These are phyloP conservation scores for Ascochyta rabiei DNA, from an alignment of 2,329 filamentous ascomycete genomes.

Conservation along the genomic window DNA sequence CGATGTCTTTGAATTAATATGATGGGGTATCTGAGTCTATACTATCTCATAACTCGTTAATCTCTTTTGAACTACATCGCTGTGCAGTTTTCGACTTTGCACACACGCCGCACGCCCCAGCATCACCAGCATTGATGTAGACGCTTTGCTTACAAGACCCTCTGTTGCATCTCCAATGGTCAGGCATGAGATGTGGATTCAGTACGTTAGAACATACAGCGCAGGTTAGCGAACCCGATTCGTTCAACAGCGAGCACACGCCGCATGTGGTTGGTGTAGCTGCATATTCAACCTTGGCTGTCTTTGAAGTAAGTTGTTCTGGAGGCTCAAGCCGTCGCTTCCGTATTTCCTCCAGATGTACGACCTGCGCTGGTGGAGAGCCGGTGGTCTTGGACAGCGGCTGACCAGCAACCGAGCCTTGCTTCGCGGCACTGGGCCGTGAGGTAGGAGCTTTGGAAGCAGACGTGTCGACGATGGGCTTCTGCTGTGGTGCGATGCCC, in stretches of 20 bases:
- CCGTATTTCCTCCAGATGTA: constrained; percentile 27
- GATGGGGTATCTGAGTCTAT: not conserved
- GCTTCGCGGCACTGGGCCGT: not conserved
- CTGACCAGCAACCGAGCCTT: not conserved
- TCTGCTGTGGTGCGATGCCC: constrained; percentile 43
- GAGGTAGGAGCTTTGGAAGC: not conserved
- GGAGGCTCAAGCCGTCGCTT: constrained; percentile 20
- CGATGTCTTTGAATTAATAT: not conserved
- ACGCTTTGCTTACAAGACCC: constrained; percentile 59
- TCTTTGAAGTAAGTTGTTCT: not conserved
- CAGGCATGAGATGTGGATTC: constrained; percentile 57
- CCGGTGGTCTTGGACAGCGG: not conserved
- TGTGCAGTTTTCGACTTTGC: constrained; percentile 44
- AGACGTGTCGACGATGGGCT: not conserved
- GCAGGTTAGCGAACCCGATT: constrained; percentile 63
- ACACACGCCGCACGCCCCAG: constrained; percentile 73
- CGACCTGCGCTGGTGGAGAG: constrained; percentile 9
- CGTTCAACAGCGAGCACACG: constrained; percentile 73
- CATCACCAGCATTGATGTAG: constrained; percentile 74
- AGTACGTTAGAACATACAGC: constrained; percentile 74
- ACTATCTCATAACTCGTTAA: not conserved
- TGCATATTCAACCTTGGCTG: constrained; percentile 7
- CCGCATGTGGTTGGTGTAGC: constrained; percentile 52
- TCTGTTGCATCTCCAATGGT: constrained; percentile 69
- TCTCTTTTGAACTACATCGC: not conserved